A percentile compares a stretch with the other conserved stretches of the same genome.
Conservation (phyloP, 2,329 filamentous ascomycete species). For the Aschersonia sp. region DNA sequence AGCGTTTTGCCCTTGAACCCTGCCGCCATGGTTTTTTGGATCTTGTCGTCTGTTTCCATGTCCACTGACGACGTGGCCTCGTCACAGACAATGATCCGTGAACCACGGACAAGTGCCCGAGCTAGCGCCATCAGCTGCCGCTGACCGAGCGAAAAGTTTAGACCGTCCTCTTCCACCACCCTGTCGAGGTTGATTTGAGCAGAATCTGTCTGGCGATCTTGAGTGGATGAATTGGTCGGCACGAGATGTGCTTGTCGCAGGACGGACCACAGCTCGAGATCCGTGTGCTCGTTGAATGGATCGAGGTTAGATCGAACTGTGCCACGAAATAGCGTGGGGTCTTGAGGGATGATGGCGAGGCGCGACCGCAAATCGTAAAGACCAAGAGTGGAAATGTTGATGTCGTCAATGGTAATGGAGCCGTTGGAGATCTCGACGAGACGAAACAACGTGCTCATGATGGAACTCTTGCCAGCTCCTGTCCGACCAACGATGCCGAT, state of each 20-base stretch:
- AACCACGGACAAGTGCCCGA: constrained; percentile 72
- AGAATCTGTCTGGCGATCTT: constrained; percentile 61
- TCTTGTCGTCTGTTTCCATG: constrained; percentile 93
- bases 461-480: constrained; percentile 69
- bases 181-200: constrained; percentile 68
- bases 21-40: constrained; percentile 73
- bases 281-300: constrained; percentile 64
- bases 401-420: constrained; percentile 48
- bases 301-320: constrained; percentile 70
- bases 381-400: constrained; percentile 59
- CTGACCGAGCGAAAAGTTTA: constrained; percentile 92
- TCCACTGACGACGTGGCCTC: constrained; percentile 89
- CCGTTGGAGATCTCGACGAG: constrained; percentile 52
- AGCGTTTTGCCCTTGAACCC: constrained; percentile 80
- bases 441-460: constrained; percentile 72
- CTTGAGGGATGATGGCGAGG: constrained; percentile 71
- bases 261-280: constrained; percentile 64
- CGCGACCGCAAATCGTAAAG: constrained; percentile 62
- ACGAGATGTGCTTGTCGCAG: constrained; percentile 65
- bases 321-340: constrained; percentile 69
- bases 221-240: constrained; percentile 43
- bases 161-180: constrained; percentile 79
- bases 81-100: constrained; percentile 90
- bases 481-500: constrained; percentile 73
- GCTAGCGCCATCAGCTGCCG: constrained; percentile 91